These are phyloP conservation scores for Lepidium didymum DNA, from an alignment of 345 rosid species.

Conservation along the genomic window DNA sequence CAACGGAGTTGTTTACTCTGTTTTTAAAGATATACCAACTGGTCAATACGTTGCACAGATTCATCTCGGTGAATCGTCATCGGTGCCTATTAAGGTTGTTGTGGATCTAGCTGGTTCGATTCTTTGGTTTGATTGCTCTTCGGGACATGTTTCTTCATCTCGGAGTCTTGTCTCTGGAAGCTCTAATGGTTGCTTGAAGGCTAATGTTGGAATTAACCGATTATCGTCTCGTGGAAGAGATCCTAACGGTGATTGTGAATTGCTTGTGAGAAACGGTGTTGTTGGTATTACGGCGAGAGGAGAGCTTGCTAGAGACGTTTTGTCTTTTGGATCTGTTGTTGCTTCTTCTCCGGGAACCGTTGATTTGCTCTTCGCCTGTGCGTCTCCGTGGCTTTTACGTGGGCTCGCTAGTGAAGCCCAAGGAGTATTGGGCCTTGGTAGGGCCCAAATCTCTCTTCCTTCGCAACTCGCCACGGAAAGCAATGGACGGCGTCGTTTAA, in stretches of 20 bases:
- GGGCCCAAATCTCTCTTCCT: constrained; percentile 41
- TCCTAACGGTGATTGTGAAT: constrained; percentile 28
- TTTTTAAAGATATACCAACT: constrained; percentile 45
- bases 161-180: constrained; percentile 31
- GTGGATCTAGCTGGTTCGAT: constrained; percentile 50
- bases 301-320: constrained; percentile 38
- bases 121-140: constrained; percentile 49
- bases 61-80: constrained; percentile 30
- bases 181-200: constrained; percentile 53
- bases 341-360: constrained; percentile 25
- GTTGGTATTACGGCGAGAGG: constrained; percentile 32
- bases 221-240: background rate
- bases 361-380: constrained; percentile 40
- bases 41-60: constrained; percentile 55
- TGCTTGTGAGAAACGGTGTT: constrained; percentile 31
- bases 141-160: constrained; percentile 15
- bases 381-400: constrained; percentile 29
- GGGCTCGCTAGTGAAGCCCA: constrained; percentile 46
- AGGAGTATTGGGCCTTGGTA: constrained; percentile 66
- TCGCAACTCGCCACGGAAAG: constrained; percentile 44
- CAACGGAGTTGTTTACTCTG: constrained; percentile 30
- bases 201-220: background rate
- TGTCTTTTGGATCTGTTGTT: constrained; percentile 33
- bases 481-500: constrained; percentile 34
- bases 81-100: constrained; percentile 34